Evolutionary conservation across 2,329 filamentous ascomycete species (phyloP).

Genomic region (Talaromyces pinophilus): DNA sequence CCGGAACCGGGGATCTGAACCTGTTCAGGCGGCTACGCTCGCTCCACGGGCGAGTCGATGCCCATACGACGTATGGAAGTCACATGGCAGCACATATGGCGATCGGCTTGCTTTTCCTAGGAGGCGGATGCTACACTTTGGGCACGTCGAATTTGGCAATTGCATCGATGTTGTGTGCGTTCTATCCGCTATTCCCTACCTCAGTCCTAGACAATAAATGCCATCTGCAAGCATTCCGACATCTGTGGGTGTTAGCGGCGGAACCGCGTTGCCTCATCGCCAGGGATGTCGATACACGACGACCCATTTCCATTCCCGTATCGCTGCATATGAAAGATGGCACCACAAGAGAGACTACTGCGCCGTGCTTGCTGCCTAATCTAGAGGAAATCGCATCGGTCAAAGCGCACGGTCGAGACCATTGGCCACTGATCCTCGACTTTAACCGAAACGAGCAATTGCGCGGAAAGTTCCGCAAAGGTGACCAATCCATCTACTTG

Average conservation of each 20-base stretch:
- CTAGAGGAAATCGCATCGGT: slow-evolving; percentile 41
- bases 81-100: slow-evolving; percentile 92
- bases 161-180: slow-evolving; percentile 81
- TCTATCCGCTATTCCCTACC: slow-evolving; percentile 90
- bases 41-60: slow-evolving; percentile 82
- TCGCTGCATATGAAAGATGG: slow-evolving; percentile 60
- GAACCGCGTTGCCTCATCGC: slow-evolving; percentile 86
- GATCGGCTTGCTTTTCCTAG: slow-evolving; percentile 85
- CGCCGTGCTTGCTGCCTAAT: slow-evolving; percentile 60
- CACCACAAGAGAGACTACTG: slow-evolving; percentile 40
- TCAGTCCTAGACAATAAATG: slow-evolving; percentile 91
- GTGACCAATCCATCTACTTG: slow-evolving; percentile 73
- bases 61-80: slow-evolving; percentile 85
- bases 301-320: slow-evolving; percentile 74
- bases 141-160: slow-evolving; percentile 84
- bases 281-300: slow-evolving; percentile 80
- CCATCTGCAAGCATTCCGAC: slow-evolving; percentile 92
- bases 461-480: slow-evolving; percentile 60
- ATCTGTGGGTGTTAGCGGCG: slow-evolving; percentile 93
- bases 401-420: slow-evolving; percentile 55
- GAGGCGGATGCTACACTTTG: slow-evolving; percentile 89
- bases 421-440: slow-evolving; percentile 80
- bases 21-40: slow-evolving; percentile 83
- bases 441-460: slow-evolving; percentile 66
- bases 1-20: slow-evolving; percentile 84